Percentiles rank a stretch among this genome's conserved stretches.
Evolutionary conservation across 192 early-diverging fungal genomes (phyloP).

Genomic region (Backusella liffmaniae): DNA sequence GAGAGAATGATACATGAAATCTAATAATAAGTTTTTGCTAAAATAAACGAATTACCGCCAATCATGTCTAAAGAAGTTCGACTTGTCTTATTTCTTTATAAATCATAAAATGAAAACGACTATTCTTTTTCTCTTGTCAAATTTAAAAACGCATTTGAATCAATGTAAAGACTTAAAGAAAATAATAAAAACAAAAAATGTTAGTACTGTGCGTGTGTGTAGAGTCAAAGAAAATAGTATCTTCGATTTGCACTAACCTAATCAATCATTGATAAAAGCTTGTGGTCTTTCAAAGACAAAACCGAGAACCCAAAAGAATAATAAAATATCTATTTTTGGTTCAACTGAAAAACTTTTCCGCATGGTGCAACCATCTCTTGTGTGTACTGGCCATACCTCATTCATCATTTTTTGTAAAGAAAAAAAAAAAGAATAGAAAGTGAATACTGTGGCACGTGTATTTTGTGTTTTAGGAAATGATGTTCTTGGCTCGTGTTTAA

Average conservation of each 20-base stretch:
- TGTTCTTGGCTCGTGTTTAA: neutral
- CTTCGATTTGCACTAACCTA: no score
- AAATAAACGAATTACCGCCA: neutral
- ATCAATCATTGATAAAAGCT: neutral
- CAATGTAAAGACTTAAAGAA: no score
- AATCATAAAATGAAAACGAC: neutral
- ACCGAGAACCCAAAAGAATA: neutral
- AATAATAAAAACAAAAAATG: no score
- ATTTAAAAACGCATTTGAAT: no score
- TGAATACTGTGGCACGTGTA: slow-evolving; percentile 1
- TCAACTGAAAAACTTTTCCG: neutral
- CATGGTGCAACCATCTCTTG: neutral
- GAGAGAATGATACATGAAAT: neutral
- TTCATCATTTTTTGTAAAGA: neutral
- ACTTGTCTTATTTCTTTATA: neutral
- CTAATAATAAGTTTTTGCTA: neutral
- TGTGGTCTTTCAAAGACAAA: neutral
- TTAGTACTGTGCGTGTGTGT: no score
- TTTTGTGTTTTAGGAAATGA: neutral
- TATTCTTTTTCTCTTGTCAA: no score
- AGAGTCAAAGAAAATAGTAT: no score
- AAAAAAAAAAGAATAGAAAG: slow-evolving; percentile 9
- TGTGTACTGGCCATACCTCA: neutral
- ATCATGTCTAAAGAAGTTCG: neutral
- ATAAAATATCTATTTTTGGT: slow-evolving; percentile 13